phyloP scores from a whole-genome alignment of 352 stramenopile genomes.

The Phytophthora idaei region DNA sequence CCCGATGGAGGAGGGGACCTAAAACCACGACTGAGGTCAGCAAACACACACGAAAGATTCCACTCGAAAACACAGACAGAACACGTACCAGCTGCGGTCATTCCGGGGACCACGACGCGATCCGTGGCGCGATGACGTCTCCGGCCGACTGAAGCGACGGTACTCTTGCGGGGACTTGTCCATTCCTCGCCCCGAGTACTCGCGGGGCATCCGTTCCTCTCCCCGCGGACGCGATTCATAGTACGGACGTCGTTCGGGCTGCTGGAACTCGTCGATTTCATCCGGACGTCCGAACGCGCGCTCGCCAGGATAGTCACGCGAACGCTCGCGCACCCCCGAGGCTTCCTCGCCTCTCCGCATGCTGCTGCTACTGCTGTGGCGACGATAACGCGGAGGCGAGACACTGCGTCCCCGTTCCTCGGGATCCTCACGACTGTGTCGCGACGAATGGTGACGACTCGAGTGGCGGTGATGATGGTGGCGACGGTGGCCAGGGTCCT shows the following conservation, averaged over 20 bases:
- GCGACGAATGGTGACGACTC: slow-evolving; percentile 38
- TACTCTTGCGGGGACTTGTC: slow-evolving; percentile 30
- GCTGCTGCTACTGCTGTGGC: slow-evolving; percentile 35
- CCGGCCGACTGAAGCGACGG: slow-evolving; percentile 33
- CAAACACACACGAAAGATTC: slow-evolving; percentile 1
- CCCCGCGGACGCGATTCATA: slow-evolving; percentile 25
- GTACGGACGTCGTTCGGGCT: slow-evolving; percentile 22
- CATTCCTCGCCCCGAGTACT: slow-evolving; percentile 28
- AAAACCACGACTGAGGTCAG: slow-evolving; percentile 11
- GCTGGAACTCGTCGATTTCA: slow-evolving; percentile 29
- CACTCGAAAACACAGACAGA: background rate
- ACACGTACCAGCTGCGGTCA: slow-evolving; percentile 38
- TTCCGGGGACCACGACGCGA: slow-evolving; percentile 32
- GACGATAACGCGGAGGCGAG: slow-evolving; percentile 28
- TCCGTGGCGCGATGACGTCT: slow-evolving; percentile 34
- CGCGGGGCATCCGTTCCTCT: slow-evolving; percentile 27
- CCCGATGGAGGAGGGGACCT: slow-evolving; percentile 33
- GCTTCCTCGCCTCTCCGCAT: slow-evolving; percentile 32
- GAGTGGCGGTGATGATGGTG: slow-evolving; percentile 32
- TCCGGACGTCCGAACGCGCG: slow-evolving; percentile 25
- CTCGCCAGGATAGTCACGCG: slow-evolving; percentile 24
- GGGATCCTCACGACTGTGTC: slow-evolving; percentile 31
- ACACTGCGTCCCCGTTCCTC: slow-evolving; percentile 30
- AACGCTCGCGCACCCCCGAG: slow-evolving; percentile 20
- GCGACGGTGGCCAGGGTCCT: slow-evolving; percentile 27